Percentiles rank a stretch among this genome's conserved stretches.
Evolutionary conservation across 257 asterid genomes (phyloP).

Genomic region (Anisodus acutangulus): DNA sequence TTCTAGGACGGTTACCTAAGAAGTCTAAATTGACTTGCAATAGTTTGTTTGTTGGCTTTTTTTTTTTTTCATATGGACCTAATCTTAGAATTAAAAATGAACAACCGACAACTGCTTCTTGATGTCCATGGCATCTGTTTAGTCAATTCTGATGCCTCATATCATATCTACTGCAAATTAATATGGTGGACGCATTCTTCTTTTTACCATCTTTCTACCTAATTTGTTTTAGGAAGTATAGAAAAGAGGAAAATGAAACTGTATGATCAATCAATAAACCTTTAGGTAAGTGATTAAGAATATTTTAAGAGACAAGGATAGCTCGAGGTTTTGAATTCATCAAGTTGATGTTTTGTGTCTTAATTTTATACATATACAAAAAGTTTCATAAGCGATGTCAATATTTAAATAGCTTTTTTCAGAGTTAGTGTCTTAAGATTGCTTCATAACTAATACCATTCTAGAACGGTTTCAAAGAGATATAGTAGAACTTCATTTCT

Average conservation of each 20-base stretch:
- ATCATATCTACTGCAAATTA: background rate
- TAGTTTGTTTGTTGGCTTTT: slow-evolving; percentile 28
- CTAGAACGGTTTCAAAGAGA: too few relatives aligned
- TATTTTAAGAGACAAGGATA: background rate
- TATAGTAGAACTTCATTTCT: too few relatives aligned
- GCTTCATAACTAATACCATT: too few relatives aligned
- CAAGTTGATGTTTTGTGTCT: background rate
- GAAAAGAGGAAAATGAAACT: background rate
- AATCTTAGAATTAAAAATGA: background rate
- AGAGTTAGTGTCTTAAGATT: too few relatives aligned
- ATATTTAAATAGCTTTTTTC: too few relatives aligned
- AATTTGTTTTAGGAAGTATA: background rate
- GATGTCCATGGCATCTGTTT: background rate
- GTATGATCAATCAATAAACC: background rate
- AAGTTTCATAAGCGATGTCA: too few relatives aligned
- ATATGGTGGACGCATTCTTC: background rate
- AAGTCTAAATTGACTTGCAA: background rate
- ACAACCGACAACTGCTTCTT: background rate
- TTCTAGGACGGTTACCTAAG: slow-evolving; percentile 26
- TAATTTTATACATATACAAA: background rate
- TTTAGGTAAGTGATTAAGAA: background rate
- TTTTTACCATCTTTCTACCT: too few relatives aligned
- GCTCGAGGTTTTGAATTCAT: background rate
- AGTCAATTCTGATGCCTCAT: background rate
- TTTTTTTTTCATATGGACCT: background rate